A percentile compares a stretch with the other conserved stretches of the same genome.
Conservation (phyloP, 441 rosid species). For the Gossypium trilobum region DNA sequence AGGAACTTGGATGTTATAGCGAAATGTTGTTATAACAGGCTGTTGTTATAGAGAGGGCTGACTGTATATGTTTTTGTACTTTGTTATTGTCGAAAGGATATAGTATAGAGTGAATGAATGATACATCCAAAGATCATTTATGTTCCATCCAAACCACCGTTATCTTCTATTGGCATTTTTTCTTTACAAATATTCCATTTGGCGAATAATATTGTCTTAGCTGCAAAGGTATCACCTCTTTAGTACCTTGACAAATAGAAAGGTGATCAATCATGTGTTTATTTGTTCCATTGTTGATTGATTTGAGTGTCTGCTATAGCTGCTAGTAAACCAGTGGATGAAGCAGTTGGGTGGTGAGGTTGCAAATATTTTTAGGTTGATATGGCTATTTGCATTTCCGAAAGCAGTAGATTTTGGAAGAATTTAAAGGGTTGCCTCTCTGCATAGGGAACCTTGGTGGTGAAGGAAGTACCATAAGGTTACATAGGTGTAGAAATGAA, state of each 20-base stretch:
- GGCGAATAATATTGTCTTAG: neutral
- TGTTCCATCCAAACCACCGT: neutral
- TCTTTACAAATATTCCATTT: neutral
- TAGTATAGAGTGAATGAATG: neutral
- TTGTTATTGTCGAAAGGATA: neutral
- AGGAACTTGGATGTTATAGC: too few relatives aligned
- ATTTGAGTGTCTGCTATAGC: neutral
- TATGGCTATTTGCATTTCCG: neutral
- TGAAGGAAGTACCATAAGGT: neutral
- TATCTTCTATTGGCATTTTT: neutral
- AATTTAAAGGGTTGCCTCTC: neutral
- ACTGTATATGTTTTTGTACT: neutral
- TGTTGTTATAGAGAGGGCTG: too few relatives aligned
- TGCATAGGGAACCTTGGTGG: neutral
- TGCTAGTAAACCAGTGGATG: neutral
- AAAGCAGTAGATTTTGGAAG: neutral
- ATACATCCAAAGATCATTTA: neutral
- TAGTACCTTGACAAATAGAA: neutral
- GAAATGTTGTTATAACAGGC: too few relatives aligned
- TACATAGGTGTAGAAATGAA: neutral
- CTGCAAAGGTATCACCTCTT: neutral
- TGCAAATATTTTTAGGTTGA: neutral
- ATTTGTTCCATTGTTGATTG: neutral
- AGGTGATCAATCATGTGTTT: neutral
- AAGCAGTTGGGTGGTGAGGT: neutral